Conservation (phyloP, 306 rosid genomes). For the Biancaea sappan region DNA sequence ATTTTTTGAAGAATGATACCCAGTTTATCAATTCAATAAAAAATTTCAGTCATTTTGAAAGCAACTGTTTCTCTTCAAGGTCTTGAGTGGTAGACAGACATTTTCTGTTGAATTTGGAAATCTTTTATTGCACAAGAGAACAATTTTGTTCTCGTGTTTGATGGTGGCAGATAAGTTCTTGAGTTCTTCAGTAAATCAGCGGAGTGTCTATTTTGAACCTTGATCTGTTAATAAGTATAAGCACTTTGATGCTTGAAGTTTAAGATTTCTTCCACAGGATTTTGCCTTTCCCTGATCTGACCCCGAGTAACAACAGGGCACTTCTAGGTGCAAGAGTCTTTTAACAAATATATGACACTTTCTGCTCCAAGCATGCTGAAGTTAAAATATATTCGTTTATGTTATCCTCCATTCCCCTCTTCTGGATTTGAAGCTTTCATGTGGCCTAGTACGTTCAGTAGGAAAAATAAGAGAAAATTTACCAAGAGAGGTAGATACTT, state of each 20-base stretch:
- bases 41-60: conserved; percentile 13
- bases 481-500: not conserved
- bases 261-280: not conserved
- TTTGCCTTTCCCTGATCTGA: not conserved
- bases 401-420: not conserved
- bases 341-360: not conserved
- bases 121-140: not conserved
- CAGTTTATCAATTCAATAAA: not conserved
- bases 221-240: not conserved
- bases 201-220: not conserved
- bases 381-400: not conserved
- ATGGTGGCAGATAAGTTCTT: not conserved
- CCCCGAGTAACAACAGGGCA: not conserved
- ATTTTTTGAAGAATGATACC: not conserved
- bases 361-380: not conserved
- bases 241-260: not conserved
- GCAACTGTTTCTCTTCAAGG: not conserved
- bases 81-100: not conserved
- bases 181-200: not conserved
- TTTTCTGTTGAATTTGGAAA: not conserved
- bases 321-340: not conserved
- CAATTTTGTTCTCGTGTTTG: not conserved
- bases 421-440: not conserved
- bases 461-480: not conserved
- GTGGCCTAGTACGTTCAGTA: not conserved